These are phyloP conservation scores for Vinca minor DNA, from an alignment of 257 asterid genomes.

Conservation along the genomic window DNA sequence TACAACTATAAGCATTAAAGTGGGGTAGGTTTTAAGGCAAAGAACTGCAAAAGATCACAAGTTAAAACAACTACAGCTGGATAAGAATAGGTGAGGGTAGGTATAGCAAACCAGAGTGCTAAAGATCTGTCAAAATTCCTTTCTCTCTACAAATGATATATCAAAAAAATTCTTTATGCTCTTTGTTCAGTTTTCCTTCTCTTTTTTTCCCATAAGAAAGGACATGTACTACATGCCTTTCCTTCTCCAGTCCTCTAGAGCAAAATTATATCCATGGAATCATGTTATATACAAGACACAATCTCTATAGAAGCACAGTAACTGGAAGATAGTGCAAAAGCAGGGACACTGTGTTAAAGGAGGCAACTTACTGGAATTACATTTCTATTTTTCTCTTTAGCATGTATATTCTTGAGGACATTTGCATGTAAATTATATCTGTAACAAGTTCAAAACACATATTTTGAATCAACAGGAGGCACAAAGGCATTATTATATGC, in stretches of 20 bases:
- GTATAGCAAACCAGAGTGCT: too few relatives aligned
- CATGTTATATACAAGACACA: not conserved
- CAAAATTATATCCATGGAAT: too few relatives aligned
- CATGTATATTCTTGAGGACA: not conserved
- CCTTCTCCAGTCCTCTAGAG: not conserved
- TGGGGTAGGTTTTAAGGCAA: not conserved
- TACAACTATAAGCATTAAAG: not conserved
- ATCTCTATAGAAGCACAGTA: not conserved
- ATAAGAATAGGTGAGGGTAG: not conserved
- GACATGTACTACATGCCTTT: not conserved
- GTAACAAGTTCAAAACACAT: not conserved
- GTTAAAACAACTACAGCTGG: not conserved
- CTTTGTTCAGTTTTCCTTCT: not conserved
- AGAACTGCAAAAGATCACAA: not conserved
- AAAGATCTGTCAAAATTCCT: too few relatives aligned
- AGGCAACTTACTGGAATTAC: not conserved
- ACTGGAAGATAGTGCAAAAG: not conserved
- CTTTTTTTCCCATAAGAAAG: not conserved
- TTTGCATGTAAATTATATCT: not conserved
- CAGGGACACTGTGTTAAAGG: not conserved
- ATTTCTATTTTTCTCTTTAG: not conserved
- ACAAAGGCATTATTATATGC: not conserved
- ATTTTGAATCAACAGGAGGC: not conserved
- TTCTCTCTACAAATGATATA: too few relatives aligned
- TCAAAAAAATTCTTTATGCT: not conserved